These are phyloP conservation scores for Cornus controversa DNA, from an alignment of 148 eudicot genomes.

Conservation along the genomic window DNA sequence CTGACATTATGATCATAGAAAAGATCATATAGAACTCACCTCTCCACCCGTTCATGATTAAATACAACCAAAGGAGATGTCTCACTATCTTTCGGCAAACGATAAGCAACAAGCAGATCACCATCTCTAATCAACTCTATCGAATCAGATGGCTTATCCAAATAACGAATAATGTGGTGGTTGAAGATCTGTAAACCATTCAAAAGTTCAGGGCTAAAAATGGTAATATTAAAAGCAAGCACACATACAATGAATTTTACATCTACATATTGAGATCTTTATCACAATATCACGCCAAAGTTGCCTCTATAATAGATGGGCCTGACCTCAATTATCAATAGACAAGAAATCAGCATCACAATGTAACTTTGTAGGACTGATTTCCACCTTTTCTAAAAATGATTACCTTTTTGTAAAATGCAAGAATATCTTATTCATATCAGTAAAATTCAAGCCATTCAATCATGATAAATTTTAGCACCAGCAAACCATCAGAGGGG, in stretches of 20 bases:
- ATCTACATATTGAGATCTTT: not conserved
- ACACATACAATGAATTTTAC: not conserved
- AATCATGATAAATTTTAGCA: not conserved
- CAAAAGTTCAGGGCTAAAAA: slow-evolving; percentile 11
- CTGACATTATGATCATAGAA: not conserved
- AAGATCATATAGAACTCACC: not conserved
- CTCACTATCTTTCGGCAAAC: slow-evolving; percentile 58
- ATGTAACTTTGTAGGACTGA: not conserved
- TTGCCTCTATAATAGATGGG: not conserved
- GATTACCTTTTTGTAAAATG: not conserved
- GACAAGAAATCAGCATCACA: not conserved
- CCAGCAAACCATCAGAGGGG: not conserved
- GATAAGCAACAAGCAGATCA: slow-evolving; percentile 79
- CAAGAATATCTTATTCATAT: not conserved
- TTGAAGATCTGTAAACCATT: slow-evolving; percentile 53
- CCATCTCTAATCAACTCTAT: slow-evolving; percentile 67
- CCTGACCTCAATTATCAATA: not conserved
- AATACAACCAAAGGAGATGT: slow-evolving; percentile 57
- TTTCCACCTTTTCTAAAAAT: not conserved
- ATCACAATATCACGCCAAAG: not conserved
- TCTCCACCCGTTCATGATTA: slow-evolving; percentile 39
- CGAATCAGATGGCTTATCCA: slow-evolving; percentile 55
- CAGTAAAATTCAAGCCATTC: not conserved
- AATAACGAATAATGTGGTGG: slow-evolving; percentile 41
- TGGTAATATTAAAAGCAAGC: slow-evolving; percentile 4